Evolutionary conservation across 345 rosid species (phyloP).

Genomic region (Acer saccharum): DNA sequence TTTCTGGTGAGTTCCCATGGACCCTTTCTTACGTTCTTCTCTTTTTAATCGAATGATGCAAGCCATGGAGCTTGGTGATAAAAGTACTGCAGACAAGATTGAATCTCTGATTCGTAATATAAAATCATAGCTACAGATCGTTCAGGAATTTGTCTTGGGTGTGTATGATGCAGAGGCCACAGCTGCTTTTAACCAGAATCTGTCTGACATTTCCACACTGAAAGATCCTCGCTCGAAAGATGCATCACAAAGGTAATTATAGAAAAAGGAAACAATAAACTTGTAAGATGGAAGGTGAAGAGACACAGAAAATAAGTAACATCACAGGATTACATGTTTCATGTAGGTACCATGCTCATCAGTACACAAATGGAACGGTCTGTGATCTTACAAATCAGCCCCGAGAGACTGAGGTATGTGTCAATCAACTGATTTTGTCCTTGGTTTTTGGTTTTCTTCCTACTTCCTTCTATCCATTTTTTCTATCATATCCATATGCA

Average conservation of each 20-base stretch:
- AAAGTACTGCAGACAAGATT: no score
- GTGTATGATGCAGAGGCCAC: conserved; percentile 78
- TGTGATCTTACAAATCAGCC: conserved; percentile 91
- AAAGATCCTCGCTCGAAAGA: conserved; percentile 81
- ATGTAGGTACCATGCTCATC: conserved; percentile 87
- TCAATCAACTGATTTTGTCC: background rate
- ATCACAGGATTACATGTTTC: background rate
- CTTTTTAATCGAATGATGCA: no score
- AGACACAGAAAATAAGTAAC: background rate
- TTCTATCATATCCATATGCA: conserved; percentile 25
- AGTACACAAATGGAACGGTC: conserved; percentile 75
- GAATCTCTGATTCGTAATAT: no score
- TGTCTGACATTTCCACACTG: conserved; percentile 66
- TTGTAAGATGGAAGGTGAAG: background rate
- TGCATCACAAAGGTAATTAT: conserved; percentile 76
- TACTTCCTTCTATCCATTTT: background rate
- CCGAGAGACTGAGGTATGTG: conserved; percentile 82
- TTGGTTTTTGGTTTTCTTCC: conserved; percentile 3
- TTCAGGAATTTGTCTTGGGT: conserved; percentile 85
- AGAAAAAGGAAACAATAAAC: background rate
- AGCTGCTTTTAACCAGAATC: conserved; percentile 69
- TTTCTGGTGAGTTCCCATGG: no score
- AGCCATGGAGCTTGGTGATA: no score
- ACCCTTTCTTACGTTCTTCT: no score
- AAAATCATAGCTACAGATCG: conserved; percentile 61